Evolutionary conservation across 2,329 filamentous ascomycete genomes (phyloP).

Genomic region (Penicillium sp.): DNA sequence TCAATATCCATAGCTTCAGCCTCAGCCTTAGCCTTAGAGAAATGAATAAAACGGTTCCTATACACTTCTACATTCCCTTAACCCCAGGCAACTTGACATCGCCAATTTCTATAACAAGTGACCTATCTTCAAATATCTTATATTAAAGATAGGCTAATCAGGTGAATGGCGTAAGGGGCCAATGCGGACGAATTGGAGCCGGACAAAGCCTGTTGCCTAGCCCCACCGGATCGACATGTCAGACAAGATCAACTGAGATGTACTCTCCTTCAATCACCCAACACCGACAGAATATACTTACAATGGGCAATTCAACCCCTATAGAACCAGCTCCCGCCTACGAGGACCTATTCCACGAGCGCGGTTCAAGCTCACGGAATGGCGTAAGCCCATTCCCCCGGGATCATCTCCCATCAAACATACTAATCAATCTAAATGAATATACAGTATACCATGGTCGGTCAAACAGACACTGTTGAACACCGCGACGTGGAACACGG

Average conservation of each 20-base stretch:
- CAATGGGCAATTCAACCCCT: constrained; percentile 1
- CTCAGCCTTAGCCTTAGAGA: too few relatives aligned
- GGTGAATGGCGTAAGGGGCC: neutral
- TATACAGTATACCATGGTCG: constrained; percentile 5
- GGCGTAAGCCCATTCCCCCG: constrained; percentile 2
- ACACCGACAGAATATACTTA: neutral
- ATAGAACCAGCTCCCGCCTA: constrained; percentile 14
- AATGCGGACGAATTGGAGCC: neutral
- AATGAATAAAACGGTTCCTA: too few relatives aligned
- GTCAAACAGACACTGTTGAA: neutral
- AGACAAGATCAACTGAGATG: too few relatives aligned
- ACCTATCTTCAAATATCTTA: too few relatives aligned
- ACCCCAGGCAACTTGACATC: too few relatives aligned
- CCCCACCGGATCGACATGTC: neutral
- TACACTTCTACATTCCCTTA: too few relatives aligned
- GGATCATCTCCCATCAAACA: neutral
- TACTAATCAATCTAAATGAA: neutral
- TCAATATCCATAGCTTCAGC: neutral
- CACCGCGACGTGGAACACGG: constrained; percentile 2
- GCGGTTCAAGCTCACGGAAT: constrained; percentile 4
- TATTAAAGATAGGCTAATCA: too few relatives aligned
- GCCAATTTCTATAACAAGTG: too few relatives aligned
- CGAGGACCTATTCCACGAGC: constrained; percentile 14
- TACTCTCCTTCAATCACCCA: neutral
- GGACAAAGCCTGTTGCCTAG: neutral